These are phyloP conservation scores for Vinca minor DNA, from an alignment of 257 asterid species.

Conservation along the genomic window DNA sequence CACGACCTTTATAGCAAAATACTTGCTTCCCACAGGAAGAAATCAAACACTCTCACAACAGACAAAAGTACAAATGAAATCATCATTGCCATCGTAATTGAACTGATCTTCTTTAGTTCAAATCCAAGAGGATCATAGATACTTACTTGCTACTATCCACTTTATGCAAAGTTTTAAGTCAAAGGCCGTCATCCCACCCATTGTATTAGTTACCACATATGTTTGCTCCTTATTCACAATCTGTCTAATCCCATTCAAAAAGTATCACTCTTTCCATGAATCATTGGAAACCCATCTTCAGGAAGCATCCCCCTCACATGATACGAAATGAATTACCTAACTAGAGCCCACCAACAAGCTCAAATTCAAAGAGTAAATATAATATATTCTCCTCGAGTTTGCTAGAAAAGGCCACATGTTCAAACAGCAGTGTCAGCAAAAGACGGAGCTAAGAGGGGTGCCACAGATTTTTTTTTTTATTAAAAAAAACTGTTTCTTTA, in stretches of 20 bases:
- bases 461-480: too few species aligned
- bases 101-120: background rate
- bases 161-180: background rate
- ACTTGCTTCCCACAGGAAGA: background rate
- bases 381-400: background rate
- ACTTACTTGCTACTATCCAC: background rate
- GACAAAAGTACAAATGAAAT: background rate
- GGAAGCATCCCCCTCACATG: background rate
- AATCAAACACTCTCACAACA: background rate
- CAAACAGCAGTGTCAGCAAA: too few species aligned
- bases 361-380: background rate
- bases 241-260: background rate
- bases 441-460: too few species aligned
- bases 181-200: background rate
- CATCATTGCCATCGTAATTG: background rate
- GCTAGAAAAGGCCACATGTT: background rate
- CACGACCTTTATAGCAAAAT: background rate
- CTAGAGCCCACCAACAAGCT: background rate
- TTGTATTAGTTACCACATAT: background rate
- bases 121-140: background rate
- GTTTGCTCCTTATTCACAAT: background rate
- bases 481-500: too few species aligned
- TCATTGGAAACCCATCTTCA: background rate
- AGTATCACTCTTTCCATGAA: background rate
- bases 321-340: background rate